A percentile compares a stretch with the other conserved stretches of the same genome.
phyloP scores from a whole-genome alignment of 306 rosid species.

The Ammopiptanthus mongolicus region DNA sequence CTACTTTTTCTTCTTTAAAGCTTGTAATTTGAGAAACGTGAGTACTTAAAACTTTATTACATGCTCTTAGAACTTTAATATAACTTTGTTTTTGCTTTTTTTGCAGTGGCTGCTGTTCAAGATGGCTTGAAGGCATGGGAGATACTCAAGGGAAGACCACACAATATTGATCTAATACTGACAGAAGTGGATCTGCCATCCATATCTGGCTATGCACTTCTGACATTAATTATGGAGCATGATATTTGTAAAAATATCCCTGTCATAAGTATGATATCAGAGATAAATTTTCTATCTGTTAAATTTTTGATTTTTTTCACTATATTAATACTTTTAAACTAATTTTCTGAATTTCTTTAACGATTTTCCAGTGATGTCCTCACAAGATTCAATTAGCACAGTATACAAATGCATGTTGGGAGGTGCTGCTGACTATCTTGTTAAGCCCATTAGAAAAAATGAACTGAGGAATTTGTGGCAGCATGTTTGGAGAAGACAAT shows the following conservation, averaged over 20 bases:
- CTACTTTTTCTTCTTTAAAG: not conserved
- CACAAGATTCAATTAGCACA: slow-evolving; percentile 74
- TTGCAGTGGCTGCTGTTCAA: slow-evolving; percentile 86
- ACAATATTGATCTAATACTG: slow-evolving; percentile 70
- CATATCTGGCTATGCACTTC: slow-evolving; percentile 90
- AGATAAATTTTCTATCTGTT: slow-evolving; percentile 6
- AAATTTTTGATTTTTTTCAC: not conserved
- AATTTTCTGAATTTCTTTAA: not conserved
- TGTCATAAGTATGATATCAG: slow-evolving; percentile 69
- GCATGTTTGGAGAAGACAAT: slow-evolving; percentile 98
- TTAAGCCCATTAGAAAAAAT: slow-evolving; percentile 86
- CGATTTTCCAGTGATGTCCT: slow-evolving; percentile 81
- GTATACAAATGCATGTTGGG: slow-evolving; percentile 87
- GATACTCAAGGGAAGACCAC: slow-evolving; percentile 70
- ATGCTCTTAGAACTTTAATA: slow-evolving; percentile 1
- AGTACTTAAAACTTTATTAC: not conserved
- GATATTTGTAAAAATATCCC: slow-evolving; percentile 87
- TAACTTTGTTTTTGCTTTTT: slow-evolving; percentile 20
- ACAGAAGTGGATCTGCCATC: slow-evolving; percentile 93
- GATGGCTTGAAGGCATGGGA: slow-evolving; percentile 99
- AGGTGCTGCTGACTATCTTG: slow-evolving; percentile 97
- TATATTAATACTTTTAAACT: not conserved
- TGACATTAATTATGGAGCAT: slow-evolving; percentile 83
- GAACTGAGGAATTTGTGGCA: slow-evolving; percentile 94
- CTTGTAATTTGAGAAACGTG: not conserved